Conservation (phyloP, 2,329 filamentous ascomycete genomes). For the Curvularia verruculosa region DNA sequence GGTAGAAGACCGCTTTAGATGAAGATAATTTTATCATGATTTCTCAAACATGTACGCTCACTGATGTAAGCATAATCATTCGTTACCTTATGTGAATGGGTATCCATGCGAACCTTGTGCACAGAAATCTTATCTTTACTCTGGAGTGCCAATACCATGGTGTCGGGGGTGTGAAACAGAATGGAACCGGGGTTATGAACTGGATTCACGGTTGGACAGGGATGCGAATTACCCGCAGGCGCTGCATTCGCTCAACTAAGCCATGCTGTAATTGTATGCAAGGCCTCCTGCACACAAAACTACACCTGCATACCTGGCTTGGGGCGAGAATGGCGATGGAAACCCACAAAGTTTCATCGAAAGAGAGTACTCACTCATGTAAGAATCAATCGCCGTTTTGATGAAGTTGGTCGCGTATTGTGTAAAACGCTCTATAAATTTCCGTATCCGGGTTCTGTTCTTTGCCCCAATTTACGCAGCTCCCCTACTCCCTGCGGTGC, state of each 20-base stretch:
- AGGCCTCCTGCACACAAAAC: not conserved
- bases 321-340: not conserved
- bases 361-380: not conserved
- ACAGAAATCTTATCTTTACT: not conserved
- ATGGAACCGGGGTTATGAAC: not conserved
- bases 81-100: not conserved
- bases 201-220: not conserved
- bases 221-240: not conserved
- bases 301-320: not conserved
- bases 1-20: conserved; percentile 2
- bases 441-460: not conserved
- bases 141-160: not conserved
- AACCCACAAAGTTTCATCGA: not conserved
- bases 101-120: not conserved
- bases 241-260: not conserved
- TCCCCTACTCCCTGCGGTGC: not conserved
- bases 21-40: not conserved
- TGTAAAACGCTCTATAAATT: not conserved
- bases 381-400: not conserved
- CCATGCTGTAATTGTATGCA: not conserved
- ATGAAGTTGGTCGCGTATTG: not conserved
- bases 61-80: not conserved
- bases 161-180: not conserved
- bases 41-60: not conserved
- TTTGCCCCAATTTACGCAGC: not conserved